Percentiles rank a stretch among this genome's conserved stretches.
These are phyloP conservation scores for Globisporangium solare DNA, from an alignment of 352 stramenopile genomes.

Conservation along the genomic window DNA sequence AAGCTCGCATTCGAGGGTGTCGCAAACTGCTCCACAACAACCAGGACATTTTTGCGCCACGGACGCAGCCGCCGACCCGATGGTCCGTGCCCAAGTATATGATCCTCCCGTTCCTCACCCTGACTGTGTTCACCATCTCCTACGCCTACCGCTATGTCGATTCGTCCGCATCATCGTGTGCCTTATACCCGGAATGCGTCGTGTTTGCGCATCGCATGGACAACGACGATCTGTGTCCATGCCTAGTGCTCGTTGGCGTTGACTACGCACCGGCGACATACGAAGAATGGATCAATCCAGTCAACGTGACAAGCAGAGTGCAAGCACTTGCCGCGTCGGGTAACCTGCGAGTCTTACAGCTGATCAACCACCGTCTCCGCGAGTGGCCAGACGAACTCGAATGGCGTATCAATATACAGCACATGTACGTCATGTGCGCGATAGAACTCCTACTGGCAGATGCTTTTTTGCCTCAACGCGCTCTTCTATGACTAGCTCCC, in stretches of 20 bases:
- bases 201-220: constrained; percentile 17
- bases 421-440: constrained; percentile 27
- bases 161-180: constrained; percentile 13
- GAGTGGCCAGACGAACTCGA: constrained; percentile 23
- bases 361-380: constrained; percentile 30
- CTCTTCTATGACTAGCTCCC: constrained; percentile 13
- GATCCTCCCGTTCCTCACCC: constrained; percentile 14
- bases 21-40: background rate
- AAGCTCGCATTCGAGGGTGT: constrained; percentile 11
- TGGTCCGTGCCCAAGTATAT: constrained; percentile 5
- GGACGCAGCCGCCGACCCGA: background rate
- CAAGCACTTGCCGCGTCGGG: constrained; percentile 21
- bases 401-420: constrained; percentile 22
- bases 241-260: constrained; percentile 29
- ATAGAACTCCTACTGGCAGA: background rate
- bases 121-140: constrained; percentile 11
- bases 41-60: background rate
- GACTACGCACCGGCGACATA: constrained; percentile 11
- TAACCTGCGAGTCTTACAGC: constrained; percentile 28
- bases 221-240: constrained; percentile 23
- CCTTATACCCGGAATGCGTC: constrained; percentile 20
- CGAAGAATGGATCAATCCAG: constrained; percentile 23
- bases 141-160: constrained; percentile 18
- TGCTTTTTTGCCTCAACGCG: background rate
- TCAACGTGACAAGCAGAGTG: constrained; percentile 20